phyloP scores from a whole-genome alignment of 768 basidiomycete genomes.

The Trametes meyenii region DNA sequence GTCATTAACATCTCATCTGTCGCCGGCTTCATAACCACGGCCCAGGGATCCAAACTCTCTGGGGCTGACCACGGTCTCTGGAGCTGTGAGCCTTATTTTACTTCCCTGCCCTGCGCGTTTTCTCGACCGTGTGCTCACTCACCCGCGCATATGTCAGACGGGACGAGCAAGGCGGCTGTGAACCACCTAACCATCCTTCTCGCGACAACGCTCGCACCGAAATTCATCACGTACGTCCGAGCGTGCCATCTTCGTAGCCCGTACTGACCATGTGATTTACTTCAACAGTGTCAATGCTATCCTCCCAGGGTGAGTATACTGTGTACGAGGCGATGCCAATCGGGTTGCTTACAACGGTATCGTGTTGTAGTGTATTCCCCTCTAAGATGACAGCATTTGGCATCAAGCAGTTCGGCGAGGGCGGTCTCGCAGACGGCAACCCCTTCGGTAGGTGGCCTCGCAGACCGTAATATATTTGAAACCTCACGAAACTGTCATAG shows the following conservation, averaged over 20 bases:
- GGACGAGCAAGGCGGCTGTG: constrained; percentile 83
- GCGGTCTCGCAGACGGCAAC: constrained; percentile 52
- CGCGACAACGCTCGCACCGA: constrained; percentile 62
- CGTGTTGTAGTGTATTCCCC: constrained; percentile 60
- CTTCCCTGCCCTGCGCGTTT: background rate
- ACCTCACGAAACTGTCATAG: constrained; percentile 35
- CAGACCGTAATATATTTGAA: background rate
- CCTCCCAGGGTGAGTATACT: constrained; percentile 63
- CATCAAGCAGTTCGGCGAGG: constrained; percentile 56
- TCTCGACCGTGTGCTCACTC: background rate
- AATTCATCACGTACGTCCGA: constrained; percentile 63
- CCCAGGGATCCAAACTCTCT: constrained; percentile 53
- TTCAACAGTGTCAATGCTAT: constrained; percentile 78
- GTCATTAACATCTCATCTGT: constrained; percentile 86
- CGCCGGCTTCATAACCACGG: constrained; percentile 54
- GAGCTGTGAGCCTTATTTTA: constrained; percentile 60
- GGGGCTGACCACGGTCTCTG: constrained; percentile 66
- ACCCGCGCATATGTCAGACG: constrained; percentile 47
- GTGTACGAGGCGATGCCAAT: background rate
- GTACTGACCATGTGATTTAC: background rate
- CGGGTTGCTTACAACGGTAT: constrained; percentile 1
- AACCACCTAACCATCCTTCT: constrained; percentile 80
- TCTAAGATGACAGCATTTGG: constrained; percentile 85
- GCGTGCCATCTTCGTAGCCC: background rate
- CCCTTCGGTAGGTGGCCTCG: constrained; percentile 57